Evolutionary conservation across 352 stramenopile genomes (phyloP), one percentile per base, ranked within the genome.

Genomic region (Phytophthora podocarpi): DNA sequence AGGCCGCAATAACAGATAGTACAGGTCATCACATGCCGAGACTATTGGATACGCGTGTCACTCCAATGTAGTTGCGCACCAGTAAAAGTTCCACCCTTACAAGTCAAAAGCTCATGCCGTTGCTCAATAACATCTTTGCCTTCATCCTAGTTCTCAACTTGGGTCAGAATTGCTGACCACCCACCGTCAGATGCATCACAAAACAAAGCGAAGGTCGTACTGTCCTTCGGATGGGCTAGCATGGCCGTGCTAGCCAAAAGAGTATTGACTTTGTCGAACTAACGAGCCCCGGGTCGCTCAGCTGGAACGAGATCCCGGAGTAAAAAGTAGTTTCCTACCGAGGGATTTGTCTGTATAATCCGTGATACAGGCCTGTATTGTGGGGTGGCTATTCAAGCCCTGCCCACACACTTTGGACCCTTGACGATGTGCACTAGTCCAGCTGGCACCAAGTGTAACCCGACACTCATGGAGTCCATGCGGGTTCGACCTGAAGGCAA

Each of bases 91-190:
- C n/a, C n/a, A n/a, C n/a, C n/a, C n/a, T n/a, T n/a, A n/a, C n/a
- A n/a, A n/a, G n/a, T n/a, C n/a, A n/a, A n/a, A n/a, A n/a, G n/a
- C n/a, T n/a, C n/a, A n/a, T n/a, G n/a, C n/a, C n/a, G n/a, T n/a
- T n/a, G n/a, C n/a, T n/a, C n/a, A n/a, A n/a, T n/a, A n/a, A n/a
- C n/a, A n/a, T n/a, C n/a, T n/a, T n/a, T n/a, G n/a, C n/a, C n/a
- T n/a, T n/a, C n/a, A n/a, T n/a, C n/a, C n/a, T n/a, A n/a, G n/a
- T n/a, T n/a, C n/a, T n/a, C n/a, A n/a, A n/a, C n/a, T 54, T 46
- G 47, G 28, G 34, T 55, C 23, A 46, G n/a, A 34, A 55, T 36
- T n/a, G 47, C 47, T 9, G 47, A 55, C 47, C 47, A 55, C 10
- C 23, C 23, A 11, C 13, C 34, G 24, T 45, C 34, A 13, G 47